A percentile compares a stretch with the other conserved stretches of the same genome.
These are phyloP conservation scores for Trichoderma pleuroti DNA, from an alignment of 2,329 filamentous ascomycete species.

Conservation along the genomic window DNA sequence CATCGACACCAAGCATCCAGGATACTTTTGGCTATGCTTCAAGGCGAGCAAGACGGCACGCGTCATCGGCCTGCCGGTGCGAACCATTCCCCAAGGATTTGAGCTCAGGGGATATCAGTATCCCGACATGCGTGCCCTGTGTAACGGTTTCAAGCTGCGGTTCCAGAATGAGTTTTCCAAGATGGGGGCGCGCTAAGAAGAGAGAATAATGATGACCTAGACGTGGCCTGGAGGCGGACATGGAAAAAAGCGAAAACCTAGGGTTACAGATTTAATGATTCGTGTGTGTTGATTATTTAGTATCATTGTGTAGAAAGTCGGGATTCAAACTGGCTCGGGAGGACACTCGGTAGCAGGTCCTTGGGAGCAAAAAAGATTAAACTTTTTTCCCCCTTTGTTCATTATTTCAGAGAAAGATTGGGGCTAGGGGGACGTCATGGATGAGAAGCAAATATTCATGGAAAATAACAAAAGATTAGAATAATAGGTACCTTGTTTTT, in stretches of 20 bases:
- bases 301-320: conserved; percentile 16
- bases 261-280: conserved; percentile 19
- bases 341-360: conserved; percentile 7
- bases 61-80: conserved; percentile 78
- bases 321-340: conserved; percentile 8
- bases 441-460: conserved; percentile 1
- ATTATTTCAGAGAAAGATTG: neutral
- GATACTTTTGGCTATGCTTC: conserved; percentile 95
- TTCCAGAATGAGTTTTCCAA: conserved; percentile 65
- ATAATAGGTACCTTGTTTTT: neutral
- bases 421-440: neutral
- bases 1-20: conserved; percentile 84
- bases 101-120: conserved; percentile 86
- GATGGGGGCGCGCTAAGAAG: conserved; percentile 42
- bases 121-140: conserved; percentile 89
- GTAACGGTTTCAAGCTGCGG: conserved; percentile 93
- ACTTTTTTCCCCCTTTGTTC: neutral
- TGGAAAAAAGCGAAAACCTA: conserved; percentile 19
- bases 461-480: conserved; percentile 8
- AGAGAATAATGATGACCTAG: neutral
- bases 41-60: conserved; percentile 76
- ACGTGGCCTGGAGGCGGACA: neutral
- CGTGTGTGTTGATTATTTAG: conserved; percentile 6
- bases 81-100: conserved; percentile 88
- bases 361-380: neutral